These are phyloP conservation scores for Cordia subcordata DNA, from an alignment of 257 asterid species.

Conservation along the genomic window DNA sequence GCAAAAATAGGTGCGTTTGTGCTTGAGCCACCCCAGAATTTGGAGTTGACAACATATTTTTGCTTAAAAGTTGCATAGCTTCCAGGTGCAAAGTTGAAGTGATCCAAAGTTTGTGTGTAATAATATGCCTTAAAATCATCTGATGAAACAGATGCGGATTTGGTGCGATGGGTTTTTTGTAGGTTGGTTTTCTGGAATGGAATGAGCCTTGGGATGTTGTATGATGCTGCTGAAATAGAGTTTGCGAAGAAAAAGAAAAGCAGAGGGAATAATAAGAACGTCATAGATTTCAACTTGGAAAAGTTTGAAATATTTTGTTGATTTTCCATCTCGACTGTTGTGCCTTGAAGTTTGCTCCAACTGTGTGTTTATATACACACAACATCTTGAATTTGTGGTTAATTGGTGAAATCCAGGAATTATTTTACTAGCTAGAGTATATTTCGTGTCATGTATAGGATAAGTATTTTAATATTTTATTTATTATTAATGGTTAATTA, in stretches of 20 bases:
- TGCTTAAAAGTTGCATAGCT: conserved; percentile 58
- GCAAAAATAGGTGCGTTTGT: conserved; percentile 53
- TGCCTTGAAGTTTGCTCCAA: not conserved
- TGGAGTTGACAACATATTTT: conserved; percentile 38
- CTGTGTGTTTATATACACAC: not conserved
- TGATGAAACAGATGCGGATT: conserved; percentile 5
- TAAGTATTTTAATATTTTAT: too few relatives aligned
- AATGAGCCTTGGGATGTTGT: conserved; percentile 14
- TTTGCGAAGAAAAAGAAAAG: conserved; percentile 4
- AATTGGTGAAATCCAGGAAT: not conserved
- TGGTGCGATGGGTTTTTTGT: not conserved
- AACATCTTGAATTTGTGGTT: not conserved
- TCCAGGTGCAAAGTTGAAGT: conserved; percentile 59
- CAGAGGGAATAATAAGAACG: not conserved
- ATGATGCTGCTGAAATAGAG: conserved; percentile 1
- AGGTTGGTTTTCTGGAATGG: conserved; percentile 3
- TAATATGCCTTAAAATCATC: conserved; percentile 32
- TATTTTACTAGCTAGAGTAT: too few relatives aligned
- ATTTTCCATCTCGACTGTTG: not conserved
- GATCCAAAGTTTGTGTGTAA: conserved; percentile 73
- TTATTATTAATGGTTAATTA: too few relatives aligned
- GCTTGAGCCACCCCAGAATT: conserved; percentile 50
- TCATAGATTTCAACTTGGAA: not conserved
- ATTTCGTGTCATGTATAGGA: too few relatives aligned
- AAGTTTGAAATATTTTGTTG: not conserved